Evolutionary conservation across 148 eudicot genomes (phyloP).

Genomic region (Rhododendron kiyosumense): DNA sequence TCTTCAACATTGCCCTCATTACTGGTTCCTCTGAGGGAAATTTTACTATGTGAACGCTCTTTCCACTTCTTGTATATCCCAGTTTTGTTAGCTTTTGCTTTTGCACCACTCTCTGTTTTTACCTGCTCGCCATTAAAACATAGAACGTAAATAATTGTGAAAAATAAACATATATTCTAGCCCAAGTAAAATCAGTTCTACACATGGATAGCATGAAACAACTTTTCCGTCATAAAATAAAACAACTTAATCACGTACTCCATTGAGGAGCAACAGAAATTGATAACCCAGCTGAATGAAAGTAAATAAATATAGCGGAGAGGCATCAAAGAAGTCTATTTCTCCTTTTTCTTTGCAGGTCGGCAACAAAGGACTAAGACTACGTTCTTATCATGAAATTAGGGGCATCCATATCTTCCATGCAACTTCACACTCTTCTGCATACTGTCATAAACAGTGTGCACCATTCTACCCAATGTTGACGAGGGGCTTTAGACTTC

Average conservation of each 20-base stretch:
- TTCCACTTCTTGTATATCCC: constrained; percentile 93
- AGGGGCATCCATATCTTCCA: neutral
- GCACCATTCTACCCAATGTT: neutral
- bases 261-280: neutral
- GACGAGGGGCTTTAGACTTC: neutral
- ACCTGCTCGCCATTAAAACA: constrained; percentile 37
- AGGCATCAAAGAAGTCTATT: neutral
- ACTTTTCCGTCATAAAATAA: neutral
- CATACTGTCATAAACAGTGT: neutral
- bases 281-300: neutral
- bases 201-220: neutral
- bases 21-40: constrained; percentile 39
- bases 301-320: neutral
- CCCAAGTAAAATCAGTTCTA: neutral
- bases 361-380: neutral
- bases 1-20: constrained; percentile 37
- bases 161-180: neutral
- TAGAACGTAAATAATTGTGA: neutral
- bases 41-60: constrained; percentile 61
- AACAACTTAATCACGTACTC: neutral
- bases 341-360: neutral
- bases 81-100: constrained; percentile 59
- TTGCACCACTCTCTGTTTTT: constrained; percentile 81
- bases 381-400: neutral
- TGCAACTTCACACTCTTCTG: neutral